Evolutionary conservation across 805 yeast genomes (phyloP).

Genomic region (Millerozyma miso): DNA sequence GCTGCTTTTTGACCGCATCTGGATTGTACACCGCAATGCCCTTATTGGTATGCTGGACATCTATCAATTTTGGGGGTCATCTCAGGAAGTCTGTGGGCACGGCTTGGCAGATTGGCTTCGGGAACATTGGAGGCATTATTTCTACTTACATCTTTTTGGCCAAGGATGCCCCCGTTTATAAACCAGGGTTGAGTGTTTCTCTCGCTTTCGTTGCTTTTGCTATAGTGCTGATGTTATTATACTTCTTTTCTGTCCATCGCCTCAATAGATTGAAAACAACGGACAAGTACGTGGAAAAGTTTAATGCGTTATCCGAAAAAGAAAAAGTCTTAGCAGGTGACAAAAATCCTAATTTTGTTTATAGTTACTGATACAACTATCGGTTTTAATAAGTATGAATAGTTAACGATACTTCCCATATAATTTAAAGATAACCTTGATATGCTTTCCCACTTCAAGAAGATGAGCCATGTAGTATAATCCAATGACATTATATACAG

Average conservation of each 20-base stretch:
- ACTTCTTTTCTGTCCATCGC: slow-evolving; percentile 24
- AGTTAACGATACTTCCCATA: too few relatives aligned
- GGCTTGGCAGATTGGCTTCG: slow-evolving; percentile 65
- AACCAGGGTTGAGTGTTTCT: slow-evolving; percentile 49
- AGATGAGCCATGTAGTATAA: too few relatives aligned
- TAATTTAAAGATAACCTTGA: too few relatives aligned
- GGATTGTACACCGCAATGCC: slow-evolving; percentile 70
- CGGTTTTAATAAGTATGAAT: too few relatives aligned
- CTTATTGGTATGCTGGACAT: slow-evolving; percentile 61
- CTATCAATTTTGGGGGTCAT: slow-evolving; percentile 62
- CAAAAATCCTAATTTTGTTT: slow-evolving; percentile 32
- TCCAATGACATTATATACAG: not conserved
- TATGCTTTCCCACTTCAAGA: too few relatives aligned
- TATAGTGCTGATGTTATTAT: slow-evolving; percentile 28
- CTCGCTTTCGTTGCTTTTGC: slow-evolving; percentile 47
- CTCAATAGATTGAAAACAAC: slow-evolving; percentile 22
- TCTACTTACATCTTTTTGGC: slow-evolving; percentile 54
- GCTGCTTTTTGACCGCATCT: slow-evolving; percentile 54
- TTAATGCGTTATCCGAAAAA: slow-evolving; percentile 20
- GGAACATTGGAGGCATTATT: slow-evolving; percentile 70
- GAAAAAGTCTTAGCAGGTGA: slow-evolving; percentile 35
- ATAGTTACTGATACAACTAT: slow-evolving; percentile 23
- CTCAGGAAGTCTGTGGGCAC: slow-evolving; percentile 54
- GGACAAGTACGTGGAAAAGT: slow-evolving; percentile 22
- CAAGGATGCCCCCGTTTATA: slow-evolving; percentile 56